phyloP scores from a whole-genome alignment of 192 early-diverging fungal genomes.

The Entophlyctis helioformis region DNA sequence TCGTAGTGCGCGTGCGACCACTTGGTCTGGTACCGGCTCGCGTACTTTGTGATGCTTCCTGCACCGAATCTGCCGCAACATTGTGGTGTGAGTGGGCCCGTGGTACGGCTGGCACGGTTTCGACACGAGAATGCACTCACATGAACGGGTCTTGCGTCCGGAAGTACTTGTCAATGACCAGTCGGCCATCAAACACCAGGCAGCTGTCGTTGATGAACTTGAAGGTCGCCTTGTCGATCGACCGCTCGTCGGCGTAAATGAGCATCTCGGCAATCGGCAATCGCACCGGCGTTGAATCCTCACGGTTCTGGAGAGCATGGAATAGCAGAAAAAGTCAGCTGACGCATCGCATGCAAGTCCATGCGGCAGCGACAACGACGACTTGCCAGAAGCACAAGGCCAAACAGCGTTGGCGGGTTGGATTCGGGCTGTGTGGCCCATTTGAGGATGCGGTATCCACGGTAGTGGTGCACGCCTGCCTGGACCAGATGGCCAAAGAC shows the following conservation, averaged over 20 bases:
- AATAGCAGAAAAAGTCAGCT: not conserved
- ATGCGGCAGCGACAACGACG: no score
- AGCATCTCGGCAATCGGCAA: conserved; percentile 25
- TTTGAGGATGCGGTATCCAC: no score
- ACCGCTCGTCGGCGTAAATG: conserved; percentile 31
- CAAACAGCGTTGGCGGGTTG: no score
- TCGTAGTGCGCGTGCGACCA: conserved; percentile 34
- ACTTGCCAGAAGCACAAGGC: conserved; percentile 1
- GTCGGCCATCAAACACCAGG: conserved; percentile 35
- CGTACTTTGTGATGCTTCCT: conserved; percentile 37
- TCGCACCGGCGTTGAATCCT: not conserved
- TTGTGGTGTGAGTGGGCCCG: not conserved
- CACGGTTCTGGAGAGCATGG: no score
- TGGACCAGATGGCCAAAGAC: no score
- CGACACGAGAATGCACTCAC: conserved; percentile 5
- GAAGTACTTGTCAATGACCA: conserved; percentile 43
- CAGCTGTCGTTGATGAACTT: conserved; percentile 36
- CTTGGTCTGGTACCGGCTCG: conserved; percentile 32
- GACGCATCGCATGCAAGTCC: no score
- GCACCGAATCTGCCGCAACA: conserved; percentile 22
- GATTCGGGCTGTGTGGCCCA: no score
- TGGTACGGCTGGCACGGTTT: not conserved
- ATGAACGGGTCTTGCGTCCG: conserved; percentile 38
- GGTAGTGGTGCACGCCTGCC: no score
- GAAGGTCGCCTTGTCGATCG: conserved; percentile 26